Evolutionary conservation across 2,329 filamentous ascomycete genomes (phyloP), one percentile per base, ranked within the genome.

Genomic region (Talaromyces sp.): DNA sequence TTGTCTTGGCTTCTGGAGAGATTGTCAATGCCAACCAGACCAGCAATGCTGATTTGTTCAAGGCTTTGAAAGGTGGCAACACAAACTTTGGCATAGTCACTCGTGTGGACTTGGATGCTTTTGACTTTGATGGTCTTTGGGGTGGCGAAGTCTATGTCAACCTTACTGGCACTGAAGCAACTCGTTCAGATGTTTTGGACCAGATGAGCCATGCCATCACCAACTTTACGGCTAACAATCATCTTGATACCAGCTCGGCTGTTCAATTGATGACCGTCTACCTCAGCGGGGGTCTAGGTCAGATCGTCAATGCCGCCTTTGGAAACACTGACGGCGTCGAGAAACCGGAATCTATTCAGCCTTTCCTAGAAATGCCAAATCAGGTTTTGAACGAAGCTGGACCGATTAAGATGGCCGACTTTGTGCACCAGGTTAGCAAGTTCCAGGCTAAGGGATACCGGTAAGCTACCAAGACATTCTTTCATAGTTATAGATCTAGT

Each of bases 71-170:
- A 10, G 58, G 52, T 30, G 58, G 58, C 25, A 55, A 55, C 58
- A 56, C 44, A 47, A 60, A 56, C 19, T 60, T 56, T 39, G 52
- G 58, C n/a, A 56, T 60, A n/a, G 58, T 60, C 7, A 60, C 58
- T 15, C 58, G 47, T 22, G 36, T 56, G 9, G 36, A 44, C n/a
- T 17, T 60, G 19, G 39, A 27, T 22, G 47, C 58, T 19, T 60
- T 60, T 55, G 27, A 39, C 1, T 53, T 33, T 33, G 58, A 53
- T 2, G 52, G 55, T 7, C 22, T 55, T 25, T 60, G 58, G 58
- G 39, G 36, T 5, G 58, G 36, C 7, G 55, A 33, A 7, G n/a
- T 59, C 17, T 59, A 59, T 30, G 39, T 47, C 15, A 53, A 51
- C 27, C 39, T 55, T 4, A 49, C 44, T 19, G 44, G 44, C 22